Conservation (phyloP, 768 basidiomycete genomes). For the Cyathus striatus region DNA sequence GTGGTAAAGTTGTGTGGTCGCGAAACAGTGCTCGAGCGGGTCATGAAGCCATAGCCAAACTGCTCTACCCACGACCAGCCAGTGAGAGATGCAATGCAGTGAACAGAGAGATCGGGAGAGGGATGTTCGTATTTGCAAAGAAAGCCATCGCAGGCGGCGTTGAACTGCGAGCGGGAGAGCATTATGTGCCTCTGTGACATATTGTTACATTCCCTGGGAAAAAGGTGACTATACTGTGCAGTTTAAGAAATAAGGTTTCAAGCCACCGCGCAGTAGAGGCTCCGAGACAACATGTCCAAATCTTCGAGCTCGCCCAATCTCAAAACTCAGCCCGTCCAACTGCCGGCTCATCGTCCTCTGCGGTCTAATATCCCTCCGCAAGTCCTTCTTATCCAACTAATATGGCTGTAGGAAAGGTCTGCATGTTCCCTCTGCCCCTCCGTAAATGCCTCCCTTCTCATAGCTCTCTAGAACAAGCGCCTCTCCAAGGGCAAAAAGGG, state of each 20-base stretch:
- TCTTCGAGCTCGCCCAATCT: conserved; percentile 9
- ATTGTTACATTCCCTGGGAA: conserved; percentile 37
- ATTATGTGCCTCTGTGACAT: conserved; percentile 23
- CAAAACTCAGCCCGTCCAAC: conserved; percentile 47
- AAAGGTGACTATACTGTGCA: conserved; percentile 40
- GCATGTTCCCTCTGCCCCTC: conserved; percentile 14
- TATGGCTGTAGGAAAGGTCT: conserved; percentile 90
- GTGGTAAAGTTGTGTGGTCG: too few relatives aligned
- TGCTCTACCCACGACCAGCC: conserved; percentile 63
- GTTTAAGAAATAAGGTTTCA: conserved; percentile 54
- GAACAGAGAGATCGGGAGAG: too few relatives aligned
- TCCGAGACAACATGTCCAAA: conserved; percentile 25
- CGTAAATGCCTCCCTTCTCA: conserved; percentile 4
- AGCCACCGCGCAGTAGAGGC: conserved; percentile 41
- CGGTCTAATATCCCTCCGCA: conserved; percentile 24
- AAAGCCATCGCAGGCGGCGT: conserved; percentile 52
- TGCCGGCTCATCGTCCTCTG: conserved; percentile 35
- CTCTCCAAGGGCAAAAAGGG: conserved; percentile 98
- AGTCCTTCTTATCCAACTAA: conserved; percentile 31
- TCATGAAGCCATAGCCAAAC: conserved; percentile 23
- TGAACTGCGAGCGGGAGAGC: conserved; percentile 58
- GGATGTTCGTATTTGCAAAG: too few relatives aligned
- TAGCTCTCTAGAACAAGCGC: conserved; percentile 79
- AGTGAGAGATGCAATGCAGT: background rate
- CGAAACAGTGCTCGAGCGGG: too few relatives aligned